Evolutionary conservation across 2,329 filamentous ascomycete species (phyloP), one percentile per base, ranked within the genome.

Genomic region (Botryotinia narcissicola): DNA sequence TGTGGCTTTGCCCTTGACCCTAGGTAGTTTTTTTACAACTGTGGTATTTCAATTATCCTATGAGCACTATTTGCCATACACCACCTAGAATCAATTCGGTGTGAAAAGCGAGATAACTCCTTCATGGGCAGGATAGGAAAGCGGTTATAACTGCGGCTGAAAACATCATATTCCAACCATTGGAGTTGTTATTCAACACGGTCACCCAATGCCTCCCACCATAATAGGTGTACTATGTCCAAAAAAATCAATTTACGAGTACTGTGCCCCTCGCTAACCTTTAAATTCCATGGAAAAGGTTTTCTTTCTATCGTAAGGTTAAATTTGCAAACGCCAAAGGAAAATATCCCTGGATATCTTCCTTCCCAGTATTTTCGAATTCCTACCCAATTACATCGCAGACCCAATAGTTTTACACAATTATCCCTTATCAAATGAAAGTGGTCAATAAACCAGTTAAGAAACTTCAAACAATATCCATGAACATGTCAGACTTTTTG

Each of bases 351-450:
- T 40, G 35, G 46, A 40, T 54, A 68, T 68, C 25, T 54, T 9
- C 35, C 64, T 22, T 54, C 48, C 46, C n/a, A 29, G 12, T 42
- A 16, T 46, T 44, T 46, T 46, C n/a, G 12, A 46, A 37, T 63
- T 54, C 48, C 48, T 54, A 22, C 61, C 48, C 44, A 44, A 44
- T 37, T 61, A 8, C 35, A 66, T 35, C 18, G 16, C 35, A 51
- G 48, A 57, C 25, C 64, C 25, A 57, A 54, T 63, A 61, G 32
- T 70, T 62, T 70, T 73, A 73, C 57, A 72, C 20, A 12, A 61
- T 22, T 25, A 59, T 72, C 40, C 37, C 16, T 35, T 29, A 12
- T 32, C n/a, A 25, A 66, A 37, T 54, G 16, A 59, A 35, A 37
- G 7, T n/a, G 16, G 12, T 29, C 40, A 14, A 44, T 25, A 16